Base-by-base conservation (phyloP, 805 yeast genomes). In the Kodamaea kaohsiungensis region DNA sequence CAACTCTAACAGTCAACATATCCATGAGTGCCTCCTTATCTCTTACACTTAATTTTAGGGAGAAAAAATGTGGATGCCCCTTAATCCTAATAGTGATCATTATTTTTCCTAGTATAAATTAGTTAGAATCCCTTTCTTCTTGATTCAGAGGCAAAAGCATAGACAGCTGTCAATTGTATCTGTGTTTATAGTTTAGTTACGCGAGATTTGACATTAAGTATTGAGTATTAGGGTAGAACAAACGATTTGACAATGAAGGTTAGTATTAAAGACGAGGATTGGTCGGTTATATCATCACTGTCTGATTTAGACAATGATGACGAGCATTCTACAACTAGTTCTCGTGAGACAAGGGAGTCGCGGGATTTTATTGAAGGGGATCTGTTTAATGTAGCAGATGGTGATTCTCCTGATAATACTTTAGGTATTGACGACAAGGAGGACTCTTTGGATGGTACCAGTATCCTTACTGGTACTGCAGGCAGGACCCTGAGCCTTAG, bases 201-300 rank as follows among this genome's bases (percentile, higher is more conserved):
- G 13, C 35, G 35, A 30, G 35, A 30, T 30, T 30, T 30, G 35
- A 30, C 35, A 30, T 9, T 30, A 9, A 30, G 35, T 30, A 30
- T 18, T n/a, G 25, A 17, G n/a, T 10, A 12, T n/a, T 15, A 40
- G 5, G 19, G 17, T 27, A 17, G 16, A n/a, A 12, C n/a, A 46
- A 22, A 22, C 25, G 25, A 22, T 22, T 22, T 5, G 12, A 39
- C 18, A 19, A 48, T 40, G 45, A 39, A 25, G 15, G 25, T 40
- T 13, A 37, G 47, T 16, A 51, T 54, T 43, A 55, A 62, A 30
- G 79, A 75, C 47, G 80, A 76, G 63, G 80, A 76, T 46, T 76
- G 80, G 80, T 69, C 79, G 6, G 71, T 76, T 42, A 76, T 76
- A 17, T 72, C 77, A 7, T 75, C 79, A 9, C 68, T 70, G 39